Conservation (phyloP, 2,329 filamentous ascomycete genomes). For the Colletotrichum simmondsii region DNA sequence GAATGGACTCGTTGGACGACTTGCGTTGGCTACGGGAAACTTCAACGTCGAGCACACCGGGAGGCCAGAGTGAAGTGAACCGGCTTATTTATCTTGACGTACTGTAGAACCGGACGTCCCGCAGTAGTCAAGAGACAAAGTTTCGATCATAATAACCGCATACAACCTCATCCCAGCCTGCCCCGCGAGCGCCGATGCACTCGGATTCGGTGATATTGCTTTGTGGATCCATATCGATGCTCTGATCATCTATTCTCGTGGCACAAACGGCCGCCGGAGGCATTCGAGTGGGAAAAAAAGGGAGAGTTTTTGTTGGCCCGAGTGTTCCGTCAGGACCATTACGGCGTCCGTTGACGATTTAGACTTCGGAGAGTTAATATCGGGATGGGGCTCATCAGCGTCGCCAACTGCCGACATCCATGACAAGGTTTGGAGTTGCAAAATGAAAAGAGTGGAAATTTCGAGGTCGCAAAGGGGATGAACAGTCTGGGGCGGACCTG, state of each 20-base stretch:
- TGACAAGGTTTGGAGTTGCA: conserved; percentile 16
- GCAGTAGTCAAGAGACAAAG: neutral
- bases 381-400: conserved; percentile 6
- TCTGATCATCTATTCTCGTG: neutral
- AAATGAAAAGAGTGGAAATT: conserved; percentile 7
- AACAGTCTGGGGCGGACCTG: conserved; percentile 6
- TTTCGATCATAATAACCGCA: neutral
- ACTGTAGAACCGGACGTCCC: neutral
- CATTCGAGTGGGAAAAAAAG: neutral
- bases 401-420: conserved; percentile 12
- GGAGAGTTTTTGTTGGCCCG: neutral
- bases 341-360: neutral
- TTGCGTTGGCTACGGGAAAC: neutral
- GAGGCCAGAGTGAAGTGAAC: neutral
- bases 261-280: neutral
- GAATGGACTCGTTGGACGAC: neutral
- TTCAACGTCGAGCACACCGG: neutral
- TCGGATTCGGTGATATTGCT: neutral
- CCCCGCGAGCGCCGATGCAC: neutral
- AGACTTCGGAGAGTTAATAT: conserved; percentile 22
- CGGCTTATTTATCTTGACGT: conserved; percentile 13
- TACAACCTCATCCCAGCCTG: conserved; percentile 1
- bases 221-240: neutral
- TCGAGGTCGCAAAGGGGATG: neutral
- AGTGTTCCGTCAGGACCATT: conserved; percentile 1